Evolutionary conservation across 164 flowering plant species (phyloP), one percentile per base, ranked within the genome.

Genomic region (Warburgia ugandensis): DNA sequence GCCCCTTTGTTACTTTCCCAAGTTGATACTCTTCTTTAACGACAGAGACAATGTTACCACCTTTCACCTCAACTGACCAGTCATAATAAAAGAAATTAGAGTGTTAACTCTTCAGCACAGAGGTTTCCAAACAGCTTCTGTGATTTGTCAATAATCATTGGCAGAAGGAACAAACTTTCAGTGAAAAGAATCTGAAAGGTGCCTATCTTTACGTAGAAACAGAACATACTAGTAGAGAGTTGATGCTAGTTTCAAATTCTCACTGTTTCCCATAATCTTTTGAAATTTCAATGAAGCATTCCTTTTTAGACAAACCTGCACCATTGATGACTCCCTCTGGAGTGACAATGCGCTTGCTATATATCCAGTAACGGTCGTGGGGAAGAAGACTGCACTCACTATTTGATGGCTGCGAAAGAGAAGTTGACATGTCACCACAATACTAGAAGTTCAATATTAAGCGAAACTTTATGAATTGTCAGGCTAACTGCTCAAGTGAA

Each of bases 301-400:
- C 17, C 33, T 27, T 17, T 28, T 40, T 17, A 19, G 55, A 64
- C 81, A 38, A 41, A 83, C 99, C 99, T 81, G 95, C 86, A 45
- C 94, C 97, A 65, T 89, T 71, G 57, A 86, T 77, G 29, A 86
- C 54, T 22, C 89, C 86, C 23, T 65, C 36, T 19, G 88, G 86
- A 30, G 95, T 86, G 33, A 88, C 92, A 56, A 94, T 80, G 20
- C 78, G 75, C 61, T 73, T 82, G 79, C 99, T 94, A 27, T 75
- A 49, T 42, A 94, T 74, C 95, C 91, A 86, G 48, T 65, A 94
- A 50, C 70, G 83, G 28, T 63, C 61, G n/a, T 77, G 40, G 44
- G 94, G 80, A 54, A 75, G 70, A 54, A 88, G 86, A 65, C 95
- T 86, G 74, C 99, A 94, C 9, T 40, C 61, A 23, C 60, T 64